A percentile compares a stretch with the other conserved stretches of the same genome.
These are phyloP conservation scores for Alternaria conjuncta DNA, from an alignment of 2,329 filamentous ascomycete genomes.

Conservation along the genomic window DNA sequence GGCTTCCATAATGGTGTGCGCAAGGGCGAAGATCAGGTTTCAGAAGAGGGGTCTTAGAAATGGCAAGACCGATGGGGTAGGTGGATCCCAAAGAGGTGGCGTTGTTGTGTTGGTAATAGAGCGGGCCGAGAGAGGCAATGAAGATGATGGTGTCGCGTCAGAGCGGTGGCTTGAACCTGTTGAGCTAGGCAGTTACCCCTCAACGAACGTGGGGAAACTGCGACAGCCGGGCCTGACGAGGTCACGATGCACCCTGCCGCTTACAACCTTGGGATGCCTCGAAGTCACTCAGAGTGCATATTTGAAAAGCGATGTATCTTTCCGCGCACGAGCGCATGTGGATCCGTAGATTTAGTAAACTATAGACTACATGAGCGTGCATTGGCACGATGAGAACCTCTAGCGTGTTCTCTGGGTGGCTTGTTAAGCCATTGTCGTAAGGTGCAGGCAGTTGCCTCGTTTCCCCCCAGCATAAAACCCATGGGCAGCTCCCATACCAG, in stretches of 20 bases:
- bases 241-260: background rate
- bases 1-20: background rate
- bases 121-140: background rate
- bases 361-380: constrained; percentile 28
- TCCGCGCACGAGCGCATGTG: constrained; percentile 35
- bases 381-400: constrained; percentile 23
- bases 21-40: background rate
- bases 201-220: background rate
- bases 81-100: background rate
- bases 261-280: background rate
- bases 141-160: background rate
- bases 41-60: background rate
- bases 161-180: background rate
- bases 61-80: background rate
- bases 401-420: constrained; percentile 1
- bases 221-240: background rate
- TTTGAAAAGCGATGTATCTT: background rate
- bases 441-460: constrained; percentile 1
- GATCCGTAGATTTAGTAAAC: constrained; percentile 20
- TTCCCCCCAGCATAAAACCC: background rate
- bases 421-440: background rate
- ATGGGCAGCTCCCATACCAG: constrained; percentile 21
- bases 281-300: background rate
- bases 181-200: background rate
- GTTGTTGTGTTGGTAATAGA: background rate